Evolutionary conservation across 2,329 filamentous ascomycete genomes (phyloP), one percentile per base, ranked within the genome.

Genomic region (Magnaporthiopsis rhizophila): DNA sequence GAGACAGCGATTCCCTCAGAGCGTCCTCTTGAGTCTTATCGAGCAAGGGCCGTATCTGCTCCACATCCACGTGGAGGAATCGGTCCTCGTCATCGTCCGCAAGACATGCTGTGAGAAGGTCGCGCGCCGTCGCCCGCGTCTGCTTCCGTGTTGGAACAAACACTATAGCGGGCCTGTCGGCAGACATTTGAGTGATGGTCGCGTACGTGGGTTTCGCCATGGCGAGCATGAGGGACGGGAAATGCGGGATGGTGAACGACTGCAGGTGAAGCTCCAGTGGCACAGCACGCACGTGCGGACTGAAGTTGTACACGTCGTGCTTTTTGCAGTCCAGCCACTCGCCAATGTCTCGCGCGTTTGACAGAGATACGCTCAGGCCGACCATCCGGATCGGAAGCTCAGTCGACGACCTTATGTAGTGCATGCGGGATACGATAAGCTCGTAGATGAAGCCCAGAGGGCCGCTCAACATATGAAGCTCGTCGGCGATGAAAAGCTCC

Each of bases 281-380:
- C 24, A 97, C 87, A 1, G 92, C 90, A 65, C 96, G 89, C 66
- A 94, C 88, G 72, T 94, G 89, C 2, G 95, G 95, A 71, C 92
- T 97, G 80, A 99, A 99, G 79, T 99, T 99, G 83, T 94, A 99
- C 68, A 97, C 97, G 61, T 95, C 96, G 74, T 99, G 95, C 80
- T 97, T 98, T 75, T 88, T 96, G 9, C 94, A 95, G 69, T 96
- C 95, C 69, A 99, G 92, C 95, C 95, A 99, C 77, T 97, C 95
- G 62, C 94, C 94, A 71, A 99, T 86, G 71, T 99, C 95, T 65
- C 92, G 86, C 62, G 94, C 93, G 73, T 97, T 98, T 6, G 95
- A 89, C 28, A 99, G 82, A 30, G 95, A 96, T 34, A 97, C 95
- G 73, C 92, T 93, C 66, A 99, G 79, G 2, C 92, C 95, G 64